phyloP scores from a whole-genome alignment of 1,284 basidiomycete species.

The Sutorius eximius region DNA sequence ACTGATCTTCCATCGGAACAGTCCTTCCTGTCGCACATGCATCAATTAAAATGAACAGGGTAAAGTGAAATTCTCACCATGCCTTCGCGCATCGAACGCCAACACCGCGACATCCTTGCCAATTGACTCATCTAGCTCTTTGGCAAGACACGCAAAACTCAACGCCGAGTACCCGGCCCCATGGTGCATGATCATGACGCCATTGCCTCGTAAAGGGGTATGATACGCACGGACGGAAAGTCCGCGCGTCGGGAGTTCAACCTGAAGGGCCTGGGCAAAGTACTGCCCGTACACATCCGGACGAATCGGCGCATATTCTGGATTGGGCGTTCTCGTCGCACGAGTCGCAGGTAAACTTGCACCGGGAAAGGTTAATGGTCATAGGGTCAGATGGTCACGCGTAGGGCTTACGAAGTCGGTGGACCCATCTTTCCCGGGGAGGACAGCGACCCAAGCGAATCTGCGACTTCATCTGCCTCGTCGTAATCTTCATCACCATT shows the following conservation, averaged over 20 bases:
- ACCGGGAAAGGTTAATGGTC: conserved; percentile 2
- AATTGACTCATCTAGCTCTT: conserved; percentile 63
- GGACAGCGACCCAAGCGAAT: conserved; percentile 61
- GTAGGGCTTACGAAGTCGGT: conserved; percentile 53
- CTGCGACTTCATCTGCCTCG: conserved; percentile 60
- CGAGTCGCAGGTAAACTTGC: conserved; percentile 16
- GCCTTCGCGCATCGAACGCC: conserved; percentile 82
- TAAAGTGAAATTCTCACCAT: conserved; percentile 59
- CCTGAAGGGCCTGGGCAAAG: conserved; percentile 76
- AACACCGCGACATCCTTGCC: conserved; percentile 82
- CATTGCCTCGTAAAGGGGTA: conserved; percentile 51
- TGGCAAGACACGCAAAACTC: conserved; percentile 87
- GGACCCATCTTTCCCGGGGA: conserved; percentile 52
- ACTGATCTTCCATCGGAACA: conserved; percentile 36
- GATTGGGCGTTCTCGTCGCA: conserved; percentile 46
- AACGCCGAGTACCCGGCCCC: conserved; percentile 91
- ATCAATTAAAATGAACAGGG: not conserved
- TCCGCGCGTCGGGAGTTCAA: conserved; percentile 58
- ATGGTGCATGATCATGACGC: conserved; percentile 88
- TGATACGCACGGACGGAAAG: conserved; percentile 80
- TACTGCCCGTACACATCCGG: conserved; percentile 53
- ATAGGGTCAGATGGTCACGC: not conserved
- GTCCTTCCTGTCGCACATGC: conserved; percentile 58
- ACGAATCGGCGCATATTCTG: conserved; percentile 70
- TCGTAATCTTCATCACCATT: conserved; percentile 47